Evolutionary conservation across 1,284 basidiomycete genomes (phyloP).

Genomic region (Cryptococcus sp.): DNA sequence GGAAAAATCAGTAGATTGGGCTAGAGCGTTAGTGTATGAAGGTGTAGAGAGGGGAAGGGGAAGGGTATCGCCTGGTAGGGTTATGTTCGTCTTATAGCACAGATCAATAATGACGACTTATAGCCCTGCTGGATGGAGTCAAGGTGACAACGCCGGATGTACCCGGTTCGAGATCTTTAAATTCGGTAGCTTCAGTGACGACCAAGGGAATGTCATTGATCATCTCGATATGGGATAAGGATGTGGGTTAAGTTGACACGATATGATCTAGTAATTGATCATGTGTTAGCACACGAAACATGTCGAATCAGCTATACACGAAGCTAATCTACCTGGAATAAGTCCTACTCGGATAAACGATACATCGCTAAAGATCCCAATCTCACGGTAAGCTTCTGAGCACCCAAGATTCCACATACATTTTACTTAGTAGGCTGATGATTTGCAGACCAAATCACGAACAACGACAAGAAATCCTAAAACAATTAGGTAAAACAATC

Average conservation of each 20-base stretch:
- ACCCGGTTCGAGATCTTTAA: conserved; percentile 28
- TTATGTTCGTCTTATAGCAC: background rate
- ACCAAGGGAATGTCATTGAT: conserved; percentile 30
- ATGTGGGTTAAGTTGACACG: conserved; percentile 16
- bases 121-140: conserved; percentile 44
- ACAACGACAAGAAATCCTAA: conserved; percentile 34
- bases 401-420: background rate
- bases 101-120: background rate
- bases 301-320: conserved; percentile 42
- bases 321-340: conserved; percentile 45
- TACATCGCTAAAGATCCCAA: conserved; percentile 36
- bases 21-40: conserved; percentile 37
- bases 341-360: conserved; percentile 35
- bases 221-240: conserved; percentile 42
- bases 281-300: conserved; percentile 29
- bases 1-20: conserved; percentile 43
- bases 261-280: background rate
- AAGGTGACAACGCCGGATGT: conserved; percentile 32
- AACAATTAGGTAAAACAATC: conserved; percentile 26
- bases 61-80: conserved; percentile 23
- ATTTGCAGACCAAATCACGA: conserved; percentile 34
- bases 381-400: conserved; percentile 25
- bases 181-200: conserved; percentile 42
- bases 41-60: conserved; percentile 44
- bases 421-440: background rate